Evolutionary conservation across 352 stramenopile genomes (phyloP), one percentile per base, ranked within the genome.

Genomic region (Stramenopiles sp.): DNA sequence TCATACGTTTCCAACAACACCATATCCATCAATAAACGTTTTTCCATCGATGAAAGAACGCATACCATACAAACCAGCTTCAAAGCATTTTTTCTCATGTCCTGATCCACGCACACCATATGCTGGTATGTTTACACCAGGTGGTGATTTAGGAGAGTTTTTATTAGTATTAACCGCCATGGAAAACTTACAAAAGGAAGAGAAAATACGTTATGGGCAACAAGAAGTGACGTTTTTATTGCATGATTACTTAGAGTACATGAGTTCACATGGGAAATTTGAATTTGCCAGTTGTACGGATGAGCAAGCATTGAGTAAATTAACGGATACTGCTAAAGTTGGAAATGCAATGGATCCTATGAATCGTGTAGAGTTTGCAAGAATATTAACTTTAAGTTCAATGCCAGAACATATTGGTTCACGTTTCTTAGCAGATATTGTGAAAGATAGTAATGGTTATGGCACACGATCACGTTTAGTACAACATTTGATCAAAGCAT

Each of bases 81-180:
- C n/a, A 33, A 31, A 76, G 7, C 65, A 76, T 33, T 76, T 76
- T 33, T 76, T 76, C 13, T 76, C 65, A 13, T 4, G 13, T 20
- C 7, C 13, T 33, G 65, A 76, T 13, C 4, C 4, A 7, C 65
- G 65, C 4, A 20, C 65, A 4, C 65, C 4, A 33, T 76, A 76
- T 33, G 65, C 30, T 76, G 4, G 4, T 31, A 31, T 76, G 31
- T 4, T 4, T 13, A 33, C 65, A 13, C 65, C 65, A 13, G 65
- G 65, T 33, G 65, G 65, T 31, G 65, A 76, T 33, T 33, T 76
- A 33, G 65, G 65, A 33, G 65, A 33, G 7, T 76, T 76, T 33
- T 76, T 76, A 13, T 7, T 76, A 33, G 65, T 20, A 4, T 13
- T 76, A 20, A 13, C 4, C 13, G 13, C 65, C 4, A 76, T 76